These are phyloP conservation scores for Yamadazyma laniorum DNA, from an alignment of 805 yeast species.

Conservation along the genomic window DNA sequence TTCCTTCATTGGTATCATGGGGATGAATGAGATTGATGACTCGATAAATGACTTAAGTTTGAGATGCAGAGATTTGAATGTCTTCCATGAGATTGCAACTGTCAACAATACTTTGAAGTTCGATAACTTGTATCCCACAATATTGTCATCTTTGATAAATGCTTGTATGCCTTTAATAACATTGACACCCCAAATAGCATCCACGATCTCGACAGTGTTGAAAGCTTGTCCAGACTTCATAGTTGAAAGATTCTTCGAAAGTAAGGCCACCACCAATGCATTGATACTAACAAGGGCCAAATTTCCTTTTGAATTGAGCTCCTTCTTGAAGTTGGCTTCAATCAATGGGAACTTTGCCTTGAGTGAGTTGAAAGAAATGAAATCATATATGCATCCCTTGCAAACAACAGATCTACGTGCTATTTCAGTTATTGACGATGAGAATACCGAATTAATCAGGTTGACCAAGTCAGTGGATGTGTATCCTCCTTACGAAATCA, in stretches of 20 bases:
- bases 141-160: slow-evolving; percentile 44
- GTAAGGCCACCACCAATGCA: slow-evolving; percentile 42
- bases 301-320: slow-evolving; percentile 62
- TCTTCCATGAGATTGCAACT: slow-evolving; percentile 44
- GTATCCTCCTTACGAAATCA: slow-evolving; percentile 56
- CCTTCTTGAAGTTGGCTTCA: slow-evolving; percentile 59
- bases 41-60: slow-evolving; percentile 34
- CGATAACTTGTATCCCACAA: slow-evolving; percentile 52
- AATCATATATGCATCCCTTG: slow-evolving; percentile 58
- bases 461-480: slow-evolving; percentile 48
- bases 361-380: slow-evolving; percentile 55
- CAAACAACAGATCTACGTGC: slow-evolving; percentile 36
- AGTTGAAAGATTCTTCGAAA: slow-evolving; percentile 44
- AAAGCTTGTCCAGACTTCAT: slow-evolving; percentile 45
- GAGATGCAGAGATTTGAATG: slow-evolving; percentile 39
- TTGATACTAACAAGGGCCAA: slow-evolving; percentile 65
- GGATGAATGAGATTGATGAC: slow-evolving; percentile 16
- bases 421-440: slow-evolving; percentile 49
- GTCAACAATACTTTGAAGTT: slow-evolving; percentile 44
- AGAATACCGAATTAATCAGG: slow-evolving; percentile 51
- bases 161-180: slow-evolving; percentile 50
- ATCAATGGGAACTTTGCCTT: slow-evolving; percentile 67
- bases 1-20: slow-evolving; percentile 18
- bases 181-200: slow-evolving; percentile 44
- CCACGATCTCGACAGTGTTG: slow-evolving; percentile 42